Conservation (phyloP, 345 rosid genomes). For the Eucalyptus victrix region DNA sequence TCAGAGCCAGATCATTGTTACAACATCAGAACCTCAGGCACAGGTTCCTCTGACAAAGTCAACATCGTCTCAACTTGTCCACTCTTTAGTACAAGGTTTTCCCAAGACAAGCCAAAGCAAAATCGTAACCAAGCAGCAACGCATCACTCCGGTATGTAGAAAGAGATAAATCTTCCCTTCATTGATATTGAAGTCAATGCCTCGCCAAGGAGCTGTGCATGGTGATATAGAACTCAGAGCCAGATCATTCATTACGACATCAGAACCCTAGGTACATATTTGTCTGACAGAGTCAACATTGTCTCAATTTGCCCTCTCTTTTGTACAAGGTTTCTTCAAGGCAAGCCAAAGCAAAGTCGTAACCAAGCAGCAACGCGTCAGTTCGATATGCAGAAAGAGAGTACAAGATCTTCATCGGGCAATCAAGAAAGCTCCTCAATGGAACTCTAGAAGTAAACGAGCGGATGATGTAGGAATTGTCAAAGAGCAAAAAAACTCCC, state of each 20-base stretch:
- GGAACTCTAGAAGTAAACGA: background rate
- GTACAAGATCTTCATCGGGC: background rate
- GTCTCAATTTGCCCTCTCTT: background rate
- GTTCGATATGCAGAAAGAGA: background rate
- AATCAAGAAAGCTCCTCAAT: background rate
- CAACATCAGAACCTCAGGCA: background rate
- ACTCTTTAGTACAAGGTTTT: background rate
- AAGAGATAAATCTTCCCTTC: background rate
- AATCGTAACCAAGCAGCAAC: background rate
- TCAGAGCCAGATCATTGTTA: background rate
- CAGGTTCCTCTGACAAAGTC: background rate
- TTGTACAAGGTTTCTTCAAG: background rate
- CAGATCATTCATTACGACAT: background rate
- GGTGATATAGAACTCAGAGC: background rate
- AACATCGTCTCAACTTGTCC: background rate
- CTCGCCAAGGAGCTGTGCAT: background rate
- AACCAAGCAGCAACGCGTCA: background rate
- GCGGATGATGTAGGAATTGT: background rate
- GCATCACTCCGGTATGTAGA: background rate
- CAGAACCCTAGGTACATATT: background rate
- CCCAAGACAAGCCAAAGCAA: background rate
- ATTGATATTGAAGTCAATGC: background rate
- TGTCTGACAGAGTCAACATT: background rate
- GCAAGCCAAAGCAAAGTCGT: background rate
- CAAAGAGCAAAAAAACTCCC: constrained; percentile 2